These are phyloP conservation scores for Aspergillus hancockii DNA, from an alignment of 495 filamentous ascomycete species.

Conservation along the genomic window DNA sequence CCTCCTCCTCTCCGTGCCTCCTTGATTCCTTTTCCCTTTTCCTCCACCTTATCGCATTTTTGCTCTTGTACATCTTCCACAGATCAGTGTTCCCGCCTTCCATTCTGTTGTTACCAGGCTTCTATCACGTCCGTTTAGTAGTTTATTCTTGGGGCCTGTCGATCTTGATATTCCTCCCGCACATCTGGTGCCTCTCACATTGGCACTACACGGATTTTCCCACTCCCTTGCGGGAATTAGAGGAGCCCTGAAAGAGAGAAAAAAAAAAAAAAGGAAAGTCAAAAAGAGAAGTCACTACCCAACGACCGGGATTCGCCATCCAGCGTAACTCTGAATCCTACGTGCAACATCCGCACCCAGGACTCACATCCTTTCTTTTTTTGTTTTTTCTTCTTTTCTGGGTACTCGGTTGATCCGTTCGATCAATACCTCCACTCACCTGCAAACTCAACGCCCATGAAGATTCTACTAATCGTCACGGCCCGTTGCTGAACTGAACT, in stretches of 20 bases:
- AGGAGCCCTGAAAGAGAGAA: conserved; percentile 10
- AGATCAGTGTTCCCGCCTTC: background rate
- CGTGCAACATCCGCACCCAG: background rate
- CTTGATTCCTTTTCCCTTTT: conserved; percentile 12
- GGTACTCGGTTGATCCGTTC: conserved; percentile 26
- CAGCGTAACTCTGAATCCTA: background rate
- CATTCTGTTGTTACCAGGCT: conserved; percentile 1
- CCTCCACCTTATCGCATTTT: background rate
- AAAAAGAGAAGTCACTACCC: no score
- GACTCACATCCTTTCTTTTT: background rate
- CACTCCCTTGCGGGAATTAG: conserved; percentile 26
- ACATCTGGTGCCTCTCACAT: conserved; percentile 9
- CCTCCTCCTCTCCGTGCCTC: conserved; percentile 21
- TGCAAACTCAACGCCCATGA: conserved; percentile 21
- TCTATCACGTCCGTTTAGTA: conserved; percentile 14
- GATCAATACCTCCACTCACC: conserved; percentile 15
- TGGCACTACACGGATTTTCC: conserved; percentile 15
- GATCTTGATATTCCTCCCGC: conserved; percentile 28
- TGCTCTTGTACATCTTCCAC: conserved; percentile 5
- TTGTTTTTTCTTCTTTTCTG: conserved; percentile 8
- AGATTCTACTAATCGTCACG: conserved; percentile 27
- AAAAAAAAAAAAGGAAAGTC: conserved; percentile 11
- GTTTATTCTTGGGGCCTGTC: conserved; percentile 15
- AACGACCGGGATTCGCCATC: background rate
- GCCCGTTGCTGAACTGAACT: conserved; percentile 31